Base-by-base conservation (phyloP, 768 basidiomycete genomes). In the Piloderma croceum region DNA sequence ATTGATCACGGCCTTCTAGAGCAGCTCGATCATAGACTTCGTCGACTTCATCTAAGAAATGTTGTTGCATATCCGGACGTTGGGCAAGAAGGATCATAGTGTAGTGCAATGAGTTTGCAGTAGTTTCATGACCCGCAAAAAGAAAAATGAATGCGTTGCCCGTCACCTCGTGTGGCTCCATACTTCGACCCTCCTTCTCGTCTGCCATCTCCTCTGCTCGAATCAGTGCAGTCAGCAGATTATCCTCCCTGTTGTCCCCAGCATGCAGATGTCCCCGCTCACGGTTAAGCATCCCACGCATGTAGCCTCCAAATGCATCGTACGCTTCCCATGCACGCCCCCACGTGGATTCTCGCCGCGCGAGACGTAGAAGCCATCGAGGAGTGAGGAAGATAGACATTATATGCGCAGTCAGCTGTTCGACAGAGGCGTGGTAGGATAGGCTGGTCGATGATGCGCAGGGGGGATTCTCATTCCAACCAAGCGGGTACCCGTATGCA, bases 41-140 rank as follows among this genome's bases (percentile, higher is more conserved):
- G 18, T 44, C 43, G 15, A 52, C 45, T 34, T 56, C 54, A 4
- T 25, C 36, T 12, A 45, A 27, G 21, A 56, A 34, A 17, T 22
- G 12, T 3, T 27, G 38, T 36, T 56, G 54, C 10, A 36, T 23
- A 3, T 49, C 35, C 1, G 42, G 47, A 32, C 47, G 29, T 7
- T 43, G 41, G 9, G 52, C 42, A 10, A 56, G 40, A 19, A 36
- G 41, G 15, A 51, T 32, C 4, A 56, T 35, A 3, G 47, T 45
- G 31, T 48, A 53, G 21, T 41, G 43, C 19, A 39, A 13, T 4
- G 43, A 40, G 15, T 44, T 44, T 4, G 46, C 46, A 12, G 46
- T 44, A 21, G 46, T 47, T 23, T 47, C 46, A 18, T 47, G 46
- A 3, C 46, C 46, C n/a, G n/a, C n/a, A n/a, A n/a, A n/a, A n/a